Evolutionary conservation across 192 early-diverging fungal genomes (phyloP).

Genomic region (Phycomyces nitens): DNA sequence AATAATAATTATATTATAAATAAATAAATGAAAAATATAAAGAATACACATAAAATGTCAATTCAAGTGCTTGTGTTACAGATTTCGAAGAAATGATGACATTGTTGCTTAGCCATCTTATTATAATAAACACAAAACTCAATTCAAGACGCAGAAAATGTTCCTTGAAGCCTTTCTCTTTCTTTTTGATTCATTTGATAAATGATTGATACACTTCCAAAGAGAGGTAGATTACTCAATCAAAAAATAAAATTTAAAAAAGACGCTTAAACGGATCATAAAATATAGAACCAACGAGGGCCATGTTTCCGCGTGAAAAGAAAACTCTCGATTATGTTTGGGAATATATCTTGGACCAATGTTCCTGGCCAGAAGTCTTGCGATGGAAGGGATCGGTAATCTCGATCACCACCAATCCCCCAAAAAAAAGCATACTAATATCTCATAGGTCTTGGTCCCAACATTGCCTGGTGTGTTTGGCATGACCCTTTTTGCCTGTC

Average conservation of each 20-base stretch:
- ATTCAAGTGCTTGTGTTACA: no score
- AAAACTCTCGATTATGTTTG: neutral
- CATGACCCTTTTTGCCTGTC: conserved; percentile 15
- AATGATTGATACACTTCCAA: no score
- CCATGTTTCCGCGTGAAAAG: neutral
- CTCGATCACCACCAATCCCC: no score
- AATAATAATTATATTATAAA: neutral
- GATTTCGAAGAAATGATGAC: no score
- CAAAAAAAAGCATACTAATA: no score
- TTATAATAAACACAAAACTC: no score
- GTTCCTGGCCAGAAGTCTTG: conserved; percentile 27
- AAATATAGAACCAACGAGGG: neutral
- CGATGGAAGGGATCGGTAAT: conserved; percentile 34
- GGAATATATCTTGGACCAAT: conserved; percentile 11
- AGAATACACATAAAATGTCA: neutral
- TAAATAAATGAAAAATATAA: neutral
- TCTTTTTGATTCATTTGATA: no score
- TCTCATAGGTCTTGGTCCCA: conserved; percentile 18
- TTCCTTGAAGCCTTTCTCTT: no score
- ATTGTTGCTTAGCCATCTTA: no score
- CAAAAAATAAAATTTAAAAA: no score
- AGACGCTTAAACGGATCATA: conserved; percentile 1
- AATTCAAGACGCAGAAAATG: no score
- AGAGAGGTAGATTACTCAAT: no score
- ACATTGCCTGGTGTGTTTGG: conserved; percentile 21